Percentiles rank a stretch among this genome's conserved stretches.
Evolutionary conservation across 306 rosid genomes (phyloP).

Genomic region (Corylus heterophylla): DNA sequence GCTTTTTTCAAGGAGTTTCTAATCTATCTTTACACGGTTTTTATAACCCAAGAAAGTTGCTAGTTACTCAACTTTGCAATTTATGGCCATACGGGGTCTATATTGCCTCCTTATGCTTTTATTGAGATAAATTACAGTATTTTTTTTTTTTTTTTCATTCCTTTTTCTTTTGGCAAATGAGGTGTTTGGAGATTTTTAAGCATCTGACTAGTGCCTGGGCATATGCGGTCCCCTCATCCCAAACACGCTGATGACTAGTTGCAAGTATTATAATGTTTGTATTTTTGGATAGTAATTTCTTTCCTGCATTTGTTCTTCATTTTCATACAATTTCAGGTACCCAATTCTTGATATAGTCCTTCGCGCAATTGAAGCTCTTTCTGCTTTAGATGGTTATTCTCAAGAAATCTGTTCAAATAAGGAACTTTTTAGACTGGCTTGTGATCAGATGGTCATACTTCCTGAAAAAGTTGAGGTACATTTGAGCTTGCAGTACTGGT

Average conservation of each 20-base stretch:
- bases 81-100: background rate
- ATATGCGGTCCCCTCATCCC: background rate
- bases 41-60: background rate
- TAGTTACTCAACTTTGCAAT: background rate
- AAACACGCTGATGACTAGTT: background rate
- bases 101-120: background rate
- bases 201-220: background rate
- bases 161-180: background rate
- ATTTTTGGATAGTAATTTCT: background rate
- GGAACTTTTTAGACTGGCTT: slow-evolving; percentile 59
- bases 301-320: slow-evolving; percentile 1
- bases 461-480: slow-evolving; percentile 91
- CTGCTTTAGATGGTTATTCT: slow-evolving; percentile 73
- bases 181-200: background rate
- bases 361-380: slow-evolving; percentile 72
- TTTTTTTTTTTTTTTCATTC: background rate
- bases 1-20: background rate
- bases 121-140: background rate
- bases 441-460: slow-evolving; percentile 62
- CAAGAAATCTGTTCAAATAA: slow-evolving; percentile 70
- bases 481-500: slow-evolving; percentile 7
- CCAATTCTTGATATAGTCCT: slow-evolving; percentile 73
- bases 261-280: background rate
- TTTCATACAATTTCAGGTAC: slow-evolving; percentile 56
- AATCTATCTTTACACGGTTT: background rate